Evolutionary conservation across 1,139 yeast genomes (phyloP).

Genomic region (Komagataea norvegica): DNA sequence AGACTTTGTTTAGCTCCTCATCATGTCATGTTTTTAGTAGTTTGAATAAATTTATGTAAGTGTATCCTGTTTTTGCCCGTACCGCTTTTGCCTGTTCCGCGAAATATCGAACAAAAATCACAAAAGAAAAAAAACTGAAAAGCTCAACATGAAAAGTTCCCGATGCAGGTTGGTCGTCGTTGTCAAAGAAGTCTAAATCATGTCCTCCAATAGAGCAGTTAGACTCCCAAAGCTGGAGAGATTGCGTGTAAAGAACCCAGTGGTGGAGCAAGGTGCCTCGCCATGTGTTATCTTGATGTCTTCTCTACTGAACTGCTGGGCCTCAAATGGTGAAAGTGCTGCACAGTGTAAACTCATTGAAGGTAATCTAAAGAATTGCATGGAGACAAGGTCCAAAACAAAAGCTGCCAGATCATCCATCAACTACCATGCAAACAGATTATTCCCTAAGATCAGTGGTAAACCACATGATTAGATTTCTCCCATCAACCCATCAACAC

Average conservation of each 20-base stretch:
- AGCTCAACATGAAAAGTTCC: neutral
- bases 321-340: constrained; percentile 85
- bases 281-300: constrained; percentile 82
- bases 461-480: constrained; percentile 56
- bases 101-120: no score
- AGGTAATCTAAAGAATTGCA: constrained; percentile 49
- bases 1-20: no score
- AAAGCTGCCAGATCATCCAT: constrained; percentile 49
- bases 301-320: constrained; percentile 90
- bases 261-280: constrained; percentile 51
- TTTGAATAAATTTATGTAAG: no score
- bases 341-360: constrained; percentile 61
- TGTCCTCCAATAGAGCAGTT: constrained; percentile 29
- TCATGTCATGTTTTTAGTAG: no score
- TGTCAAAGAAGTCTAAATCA: constrained; percentile 2
- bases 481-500: neutral
- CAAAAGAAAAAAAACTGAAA: constrained; percentile 2
- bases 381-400: constrained; percentile 41
- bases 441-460: constrained; percentile 74
- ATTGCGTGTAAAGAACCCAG: constrained; percentile 65
- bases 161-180: no score
- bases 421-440: constrained; percentile 80
- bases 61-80: constrained; percentile 1
- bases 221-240: constrained; percentile 73
- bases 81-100: no score